These are phyloP conservation scores for Cardamine chenopodiifolia DNA, from an alignment of 345 rosid genomes.

Conservation along the genomic window DNA sequence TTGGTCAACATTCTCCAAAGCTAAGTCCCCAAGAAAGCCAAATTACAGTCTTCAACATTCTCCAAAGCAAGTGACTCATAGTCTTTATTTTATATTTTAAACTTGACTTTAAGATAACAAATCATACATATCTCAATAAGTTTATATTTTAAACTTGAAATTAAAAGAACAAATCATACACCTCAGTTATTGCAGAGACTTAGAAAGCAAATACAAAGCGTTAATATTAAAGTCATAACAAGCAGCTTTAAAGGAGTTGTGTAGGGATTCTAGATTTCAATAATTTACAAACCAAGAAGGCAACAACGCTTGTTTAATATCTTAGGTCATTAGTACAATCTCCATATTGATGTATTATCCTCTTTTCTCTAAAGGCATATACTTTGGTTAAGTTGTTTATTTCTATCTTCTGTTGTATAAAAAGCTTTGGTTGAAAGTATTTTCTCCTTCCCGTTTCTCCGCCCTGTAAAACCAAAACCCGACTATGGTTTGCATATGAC, in stretches of 20 bases:
- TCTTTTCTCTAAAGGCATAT: background rate
- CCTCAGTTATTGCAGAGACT: background rate
- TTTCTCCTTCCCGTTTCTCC: background rate
- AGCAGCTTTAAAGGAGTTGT: slow-evolving; percentile 16
- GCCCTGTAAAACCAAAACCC: slow-evolving; percentile 26
- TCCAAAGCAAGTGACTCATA: no score
- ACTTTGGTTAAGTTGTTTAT: slow-evolving; percentile 5
- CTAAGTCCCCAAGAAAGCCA: no score
- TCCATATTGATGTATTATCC: background rate
- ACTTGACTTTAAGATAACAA: no score
- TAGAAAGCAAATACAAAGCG: background rate
- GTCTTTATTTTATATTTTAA: no score
- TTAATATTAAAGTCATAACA: slow-evolving; percentile 8
- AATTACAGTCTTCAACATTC: no score
- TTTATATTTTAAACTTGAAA: background rate
- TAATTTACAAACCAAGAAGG: slow-evolving; percentile 20
- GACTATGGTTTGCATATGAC: background rate
- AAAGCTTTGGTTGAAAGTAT: background rate
- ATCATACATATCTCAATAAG: no score
- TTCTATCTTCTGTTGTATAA: background rate
- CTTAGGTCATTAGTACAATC: background rate
- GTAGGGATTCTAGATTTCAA: background rate
- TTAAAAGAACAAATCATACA: background rate
- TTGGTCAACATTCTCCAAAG: no score
- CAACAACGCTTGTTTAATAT: background rate